phyloP scores from a whole-genome alignment of 148 eudicot genomes.

The Mesembryanthemum crystallinum region DNA sequence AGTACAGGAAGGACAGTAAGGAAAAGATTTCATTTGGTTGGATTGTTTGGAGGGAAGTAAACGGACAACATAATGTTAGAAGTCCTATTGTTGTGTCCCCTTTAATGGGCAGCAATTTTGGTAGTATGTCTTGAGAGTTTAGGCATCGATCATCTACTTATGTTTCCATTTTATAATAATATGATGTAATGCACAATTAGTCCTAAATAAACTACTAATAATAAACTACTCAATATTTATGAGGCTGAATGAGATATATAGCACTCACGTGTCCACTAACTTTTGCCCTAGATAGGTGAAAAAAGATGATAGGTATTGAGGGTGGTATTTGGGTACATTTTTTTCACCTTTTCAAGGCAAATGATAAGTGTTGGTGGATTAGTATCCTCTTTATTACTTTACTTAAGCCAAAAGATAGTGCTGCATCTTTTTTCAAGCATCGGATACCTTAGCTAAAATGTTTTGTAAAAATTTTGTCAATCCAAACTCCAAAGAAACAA shows the following conservation, averaged over 20 bases:
- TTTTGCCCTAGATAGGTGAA: not conserved
- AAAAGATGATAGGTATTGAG: too few relatives aligned
- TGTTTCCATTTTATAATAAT: not conserved
- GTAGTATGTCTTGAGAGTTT: not conserved
- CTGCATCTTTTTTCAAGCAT: too few relatives aligned
- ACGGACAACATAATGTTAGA: constrained; percentile 33
- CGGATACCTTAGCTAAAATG: too few relatives aligned
- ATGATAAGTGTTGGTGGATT: too few relatives aligned
- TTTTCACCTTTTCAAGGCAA: too few relatives aligned
- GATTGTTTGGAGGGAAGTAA: constrained; percentile 34
- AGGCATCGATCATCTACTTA: not conserved
- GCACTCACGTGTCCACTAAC: not conserved
- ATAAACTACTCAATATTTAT: too few relatives aligned
- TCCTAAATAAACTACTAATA: not conserved
- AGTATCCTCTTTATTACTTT: too few relatives aligned
- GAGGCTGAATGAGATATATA: not conserved
- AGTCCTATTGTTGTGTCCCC: constrained; percentile 41
- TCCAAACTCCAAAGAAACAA: too few relatives aligned
- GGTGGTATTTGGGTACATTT: too few relatives aligned
- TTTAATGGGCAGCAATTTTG: not conserved
- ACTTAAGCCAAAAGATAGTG: too few relatives aligned
- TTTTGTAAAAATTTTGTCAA: too few relatives aligned
- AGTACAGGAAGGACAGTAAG: constrained; percentile 14
- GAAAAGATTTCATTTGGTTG: constrained; percentile 24
- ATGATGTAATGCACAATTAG: not conserved